Base-by-base conservation (phyloP, 164 flowering plant species). In the Platanus orientalis region DNA sequence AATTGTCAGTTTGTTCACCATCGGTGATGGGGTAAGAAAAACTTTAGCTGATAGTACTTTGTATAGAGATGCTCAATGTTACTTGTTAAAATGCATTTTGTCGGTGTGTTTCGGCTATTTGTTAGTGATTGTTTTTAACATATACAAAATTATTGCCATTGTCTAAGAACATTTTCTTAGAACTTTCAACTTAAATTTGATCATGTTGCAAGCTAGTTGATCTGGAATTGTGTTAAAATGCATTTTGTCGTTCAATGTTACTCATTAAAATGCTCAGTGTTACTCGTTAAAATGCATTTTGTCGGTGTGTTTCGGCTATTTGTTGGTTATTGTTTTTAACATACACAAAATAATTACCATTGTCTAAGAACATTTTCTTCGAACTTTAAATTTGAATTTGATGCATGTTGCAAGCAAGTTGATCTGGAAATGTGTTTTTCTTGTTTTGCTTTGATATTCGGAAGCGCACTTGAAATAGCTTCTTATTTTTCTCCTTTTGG, bases 1-100 rank as follows among this genome's bases (percentile, higher is more conserved):
- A 25, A 65, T 83, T 26, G 70, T 88, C 54, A 51, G 72, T 42
- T 58, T 84, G 36, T 85, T 86, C 58, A 60, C 92, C 14, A 61
- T 86, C 56, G 95, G 95, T 7, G 97, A 90, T 75, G 95, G 89
- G 92, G 97, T 91, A 83, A 88, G 87, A 53, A 23, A 39, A 62
- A 12, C 27, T 54, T 26, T 30, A 4, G 30, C 28, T 53, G 40
- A 19, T 28, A 40, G 12, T 53, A 39, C 16, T 28, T 23, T 39
- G 12, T 13, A 29, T 27, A 55, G 14, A 23, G 23, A 23, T 26
- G 16, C 17, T 49, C 49, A 28, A 10, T 44, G 34, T 36, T 24
- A 26, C 19, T n/a, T 21, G n/a, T 14, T 24, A 17, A 23, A n/a
- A 7, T 20, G 19, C 2, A n/a, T 53, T 13, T 14, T 24, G 13